A percentile compares a stretch with the other conserved stretches of the same genome.
Evolutionary conservation across 2,329 filamentous ascomycete genomes (phyloP).

Genomic region (Pseudofabraea citricarpa): DNA sequence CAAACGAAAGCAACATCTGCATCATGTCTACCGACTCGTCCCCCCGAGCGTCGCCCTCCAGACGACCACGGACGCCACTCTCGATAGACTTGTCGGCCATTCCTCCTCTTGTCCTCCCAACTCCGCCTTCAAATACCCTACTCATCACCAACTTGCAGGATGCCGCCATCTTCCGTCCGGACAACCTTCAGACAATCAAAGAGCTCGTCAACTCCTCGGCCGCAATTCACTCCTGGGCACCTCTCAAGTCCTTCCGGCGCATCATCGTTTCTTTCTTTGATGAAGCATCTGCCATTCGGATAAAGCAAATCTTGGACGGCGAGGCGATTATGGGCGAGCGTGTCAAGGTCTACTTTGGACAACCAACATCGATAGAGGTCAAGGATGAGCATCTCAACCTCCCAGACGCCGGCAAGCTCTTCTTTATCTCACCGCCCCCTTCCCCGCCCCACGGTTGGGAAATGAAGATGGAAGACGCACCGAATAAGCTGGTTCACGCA

Average conservation of each 20-base stretch:
- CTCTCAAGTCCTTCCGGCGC: constrained; percentile 76
- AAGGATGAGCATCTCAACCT: constrained; percentile 57
- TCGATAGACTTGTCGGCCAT: constrained; percentile 71
- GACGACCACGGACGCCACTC: constrained; percentile 40
- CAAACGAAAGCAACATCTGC: constrained; percentile 1
- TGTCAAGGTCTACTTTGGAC: constrained; percentile 65
- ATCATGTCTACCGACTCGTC: constrained; percentile 18
- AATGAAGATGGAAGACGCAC: constrained; percentile 62
- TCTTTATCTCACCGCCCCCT: constrained; percentile 68
- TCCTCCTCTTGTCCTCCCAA: constrained; percentile 65
- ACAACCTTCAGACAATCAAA: constrained; percentile 70
- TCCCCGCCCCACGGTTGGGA: constrained; percentile 67
- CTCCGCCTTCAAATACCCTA: constrained; percentile 75
- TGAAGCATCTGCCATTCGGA: constrained; percentile 62
- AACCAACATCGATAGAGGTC: constrained; percentile 50
- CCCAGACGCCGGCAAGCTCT: constrained; percentile 65
- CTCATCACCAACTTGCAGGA: constrained; percentile 78
- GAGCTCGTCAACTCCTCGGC: constrained; percentile 66
- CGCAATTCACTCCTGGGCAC: constrained; percentile 71
- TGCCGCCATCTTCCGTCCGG: constrained; percentile 66
- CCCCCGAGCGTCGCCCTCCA: constrained; percentile 18
- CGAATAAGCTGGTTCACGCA: constrained; percentile 65
- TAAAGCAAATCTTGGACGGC: constrained; percentile 70
- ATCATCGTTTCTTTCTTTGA: constrained; percentile 77
- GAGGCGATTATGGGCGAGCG: constrained; percentile 67